A percentile compares a stretch with the other conserved stretches of the same genome.
These are phyloP conservation scores for Zasmidium cellare DNA, from an alignment of 2,329 filamentous ascomycete genomes.

Conservation along the genomic window DNA sequence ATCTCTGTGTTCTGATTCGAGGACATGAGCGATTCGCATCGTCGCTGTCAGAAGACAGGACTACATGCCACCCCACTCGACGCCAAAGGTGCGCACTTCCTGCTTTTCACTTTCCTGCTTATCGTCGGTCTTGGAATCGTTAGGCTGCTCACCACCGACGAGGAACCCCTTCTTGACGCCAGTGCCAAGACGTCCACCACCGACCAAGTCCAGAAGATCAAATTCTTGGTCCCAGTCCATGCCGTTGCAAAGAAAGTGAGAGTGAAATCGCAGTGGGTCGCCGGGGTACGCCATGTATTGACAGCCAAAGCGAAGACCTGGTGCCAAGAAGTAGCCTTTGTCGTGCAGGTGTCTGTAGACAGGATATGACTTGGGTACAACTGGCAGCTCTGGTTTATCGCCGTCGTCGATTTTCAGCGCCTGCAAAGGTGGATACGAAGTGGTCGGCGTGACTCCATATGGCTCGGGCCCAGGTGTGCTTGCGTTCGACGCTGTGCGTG, in stretches of 20 bases:
- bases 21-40: too few relatives aligned
- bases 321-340: conserved; percentile 81
- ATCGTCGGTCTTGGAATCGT: conserved; percentile 28
- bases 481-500: conserved; percentile 16
- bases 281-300: conserved; percentile 94
- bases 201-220: conserved; percentile 79
- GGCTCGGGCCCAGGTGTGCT: conserved; percentile 20
- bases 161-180: conserved; percentile 95
- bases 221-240: conserved; percentile 87
- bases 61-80: conserved; percentile 94
- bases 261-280: conserved; percentile 91
- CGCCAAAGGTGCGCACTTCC: conserved; percentile 70
- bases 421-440: conserved; percentile 47
- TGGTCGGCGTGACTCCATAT: conserved; percentile 49
- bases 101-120: conserved; percentile 39
- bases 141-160: conserved; percentile 66
- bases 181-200: conserved; percentile 83
- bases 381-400: conserved; percentile 32
- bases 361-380: conserved; percentile 61
- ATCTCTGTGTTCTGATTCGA: too few relatives aligned
- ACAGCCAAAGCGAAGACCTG: conserved; percentile 90
- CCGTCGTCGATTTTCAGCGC: conserved; percentile 4
- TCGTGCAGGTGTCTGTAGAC: conserved; percentile 79
- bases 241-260: conserved; percentile 85
- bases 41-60: too few relatives aligned